Conservation (phyloP, 2,329 filamentous ascomycete genomes). For the Didymella glomerata region DNA sequence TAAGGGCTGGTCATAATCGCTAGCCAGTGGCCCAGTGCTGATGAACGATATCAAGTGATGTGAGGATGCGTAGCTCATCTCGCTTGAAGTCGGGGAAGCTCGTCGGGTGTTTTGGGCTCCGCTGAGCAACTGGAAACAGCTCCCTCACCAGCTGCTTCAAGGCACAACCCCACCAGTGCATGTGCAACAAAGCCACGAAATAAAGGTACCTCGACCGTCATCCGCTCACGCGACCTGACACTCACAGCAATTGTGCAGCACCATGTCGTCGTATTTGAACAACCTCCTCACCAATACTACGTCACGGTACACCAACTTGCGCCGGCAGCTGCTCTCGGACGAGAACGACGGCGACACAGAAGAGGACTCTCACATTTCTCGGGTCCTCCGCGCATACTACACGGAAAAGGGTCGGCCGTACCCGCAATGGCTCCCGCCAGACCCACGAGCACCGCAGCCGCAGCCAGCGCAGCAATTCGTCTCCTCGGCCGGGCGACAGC, state of each 20-base stretch:
- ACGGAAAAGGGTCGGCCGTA: constrained; percentile 82
- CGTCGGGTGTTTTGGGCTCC: constrained; percentile 19
- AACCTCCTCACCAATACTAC: constrained; percentile 68
- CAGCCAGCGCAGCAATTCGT: constrained; percentile 62
- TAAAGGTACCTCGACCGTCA: constrained; percentile 10
- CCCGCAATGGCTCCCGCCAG: constrained; percentile 86
- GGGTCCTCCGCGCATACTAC: constrained; percentile 93
- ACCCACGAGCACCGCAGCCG: constrained; percentile 75
- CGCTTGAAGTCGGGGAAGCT: constrained; percentile 9
- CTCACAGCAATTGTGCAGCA: constrained; percentile 11
- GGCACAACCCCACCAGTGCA: constrained; percentile 14
- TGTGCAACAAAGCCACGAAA: constrained; percentile 7
- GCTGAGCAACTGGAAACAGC: constrained; percentile 16
- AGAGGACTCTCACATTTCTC: constrained; percentile 94
- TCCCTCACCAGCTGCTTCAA: constrained; percentile 11
- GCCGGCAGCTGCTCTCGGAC: constrained; percentile 71
- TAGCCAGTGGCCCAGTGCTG: background rate
- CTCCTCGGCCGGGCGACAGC: constrained; percentile 55
- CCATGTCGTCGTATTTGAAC: constrained; percentile 77
- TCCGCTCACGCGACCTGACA: constrained; percentile 3
- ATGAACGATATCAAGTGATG: background rate
- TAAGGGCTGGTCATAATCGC: too few species aligned
- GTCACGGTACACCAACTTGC: constrained; percentile 66
- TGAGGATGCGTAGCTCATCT: constrained; percentile 8
- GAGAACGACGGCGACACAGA: constrained; percentile 66